Base-by-base conservation (phyloP, 2,329 filamentous ascomycete species). In the Cytospora schulzeri region DNA sequence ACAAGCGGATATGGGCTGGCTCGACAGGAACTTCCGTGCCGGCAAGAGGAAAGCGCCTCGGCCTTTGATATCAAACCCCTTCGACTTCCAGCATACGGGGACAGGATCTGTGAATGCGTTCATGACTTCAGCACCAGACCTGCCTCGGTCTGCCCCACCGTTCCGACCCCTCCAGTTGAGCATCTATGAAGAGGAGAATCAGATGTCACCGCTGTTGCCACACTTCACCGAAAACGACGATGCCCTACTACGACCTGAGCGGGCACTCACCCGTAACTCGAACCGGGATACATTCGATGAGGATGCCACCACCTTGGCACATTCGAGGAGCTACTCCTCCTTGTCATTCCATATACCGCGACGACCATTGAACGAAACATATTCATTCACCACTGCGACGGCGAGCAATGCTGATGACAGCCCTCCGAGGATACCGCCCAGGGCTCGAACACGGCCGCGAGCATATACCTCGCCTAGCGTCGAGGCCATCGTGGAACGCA, bases 41-140 rank as follows among this genome's bases (percentile, higher is more conserved):
- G 61, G 65, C 53, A 65, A 63, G 57, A 67, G 62, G 58, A 65
- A 58, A 57, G 51, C 81, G 71, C 83, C 81, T 74, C 78, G 83
- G 73, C 82, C 82, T 72, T 78, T 78, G 66, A 88, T 89, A 70
- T 87, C 85, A 51, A 78, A 78, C 24, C 86, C 86, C 4, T 81
- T 81, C 56, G 79, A 88, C 72, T 89, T 89, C 70, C 83, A 82
- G 55, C 86, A 88, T 75, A 69, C 88, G 57, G 76, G 82, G 62
- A 83, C 81, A 22, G 78, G 77, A 55, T 76, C 79, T n/a, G 77
- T 77, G 63, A 77, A 79, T 56, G 45, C 9, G 9, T 75, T 78
- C 59, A 73, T 75, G 51, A 55, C 59, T 38, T 76, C 58, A 69
- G 60, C 65, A 8, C 68, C 74, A 54, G 73, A 62, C 63, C 69